Conservation (phyloP, 768 basidiomycete species). For the Tylopilus plumbeoviolaceoides region DNA sequence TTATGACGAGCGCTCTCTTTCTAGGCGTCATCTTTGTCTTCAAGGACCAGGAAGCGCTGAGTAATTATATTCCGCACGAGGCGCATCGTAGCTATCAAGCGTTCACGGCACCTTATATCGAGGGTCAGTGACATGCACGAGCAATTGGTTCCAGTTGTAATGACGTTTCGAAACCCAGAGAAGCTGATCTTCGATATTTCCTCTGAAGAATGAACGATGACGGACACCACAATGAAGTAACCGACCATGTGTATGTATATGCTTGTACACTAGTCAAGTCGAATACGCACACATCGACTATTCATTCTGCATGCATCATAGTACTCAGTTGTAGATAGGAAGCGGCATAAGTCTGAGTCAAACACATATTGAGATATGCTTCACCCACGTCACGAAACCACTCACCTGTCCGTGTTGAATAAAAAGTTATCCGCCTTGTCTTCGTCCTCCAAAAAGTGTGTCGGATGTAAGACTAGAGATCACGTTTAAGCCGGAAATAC, state of each 20-base stretch:
- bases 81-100: constrained; percentile 11
- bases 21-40: constrained; percentile 24
- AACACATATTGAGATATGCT: constrained; percentile 4
- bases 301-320: no score
- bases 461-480: constrained; percentile 73
- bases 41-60: constrained; percentile 13
- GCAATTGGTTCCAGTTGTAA: neutral
- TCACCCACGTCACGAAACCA: neutral
- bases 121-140: constrained; percentile 13
- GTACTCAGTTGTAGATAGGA: constrained; percentile 67
- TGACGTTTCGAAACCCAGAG: constrained; percentile 6
- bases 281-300: no score
- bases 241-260: neutral
- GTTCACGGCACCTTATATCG: constrained; percentile 6
- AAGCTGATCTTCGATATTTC: constrained; percentile 23
- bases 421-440: constrained; percentile 90
- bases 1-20: neutral
- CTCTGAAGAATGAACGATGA: constrained; percentile 7
- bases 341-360: constrained; percentile 55
- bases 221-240: neutral
- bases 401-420: constrained; percentile 81
- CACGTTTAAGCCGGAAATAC: neutral
- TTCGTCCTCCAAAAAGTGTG: constrained; percentile 88
- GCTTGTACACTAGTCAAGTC: no score
- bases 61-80: constrained; percentile 12